phyloP scores from a whole-genome alignment of 768 basidiomycete genomes.

The Termitomyces sp. region DNA sequence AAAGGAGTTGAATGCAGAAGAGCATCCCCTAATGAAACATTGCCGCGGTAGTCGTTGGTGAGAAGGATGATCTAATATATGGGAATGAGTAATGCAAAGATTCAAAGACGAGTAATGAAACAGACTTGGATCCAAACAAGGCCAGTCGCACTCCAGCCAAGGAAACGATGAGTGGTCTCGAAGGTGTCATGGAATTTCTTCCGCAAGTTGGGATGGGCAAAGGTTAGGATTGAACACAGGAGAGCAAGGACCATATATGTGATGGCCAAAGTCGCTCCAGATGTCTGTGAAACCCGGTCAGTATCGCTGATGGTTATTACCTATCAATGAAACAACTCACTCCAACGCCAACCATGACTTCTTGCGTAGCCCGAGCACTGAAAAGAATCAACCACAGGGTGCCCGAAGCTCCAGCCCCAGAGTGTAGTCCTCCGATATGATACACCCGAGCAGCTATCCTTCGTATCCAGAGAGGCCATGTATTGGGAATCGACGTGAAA shows the following conservation, averaged over 20 bases:
- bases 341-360: constrained; percentile 32
- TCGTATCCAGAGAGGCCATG: constrained; percentile 56
- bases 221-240: constrained; percentile 33
- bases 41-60: constrained; percentile 45
- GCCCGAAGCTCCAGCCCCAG: constrained; percentile 52
- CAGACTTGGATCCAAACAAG: constrained; percentile 41
- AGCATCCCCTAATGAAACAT: background rate
- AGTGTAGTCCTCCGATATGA: constrained; percentile 60
- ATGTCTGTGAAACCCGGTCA: background rate
- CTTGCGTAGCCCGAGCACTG: constrained; percentile 47
- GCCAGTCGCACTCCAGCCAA: constrained; percentile 41
- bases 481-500: constrained; percentile 46
- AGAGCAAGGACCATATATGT: constrained; percentile 14
- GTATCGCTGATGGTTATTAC: background rate
- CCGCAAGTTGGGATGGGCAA: constrained; percentile 38
- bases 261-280: constrained; percentile 11
- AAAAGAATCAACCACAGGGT: constrained; percentile 51
- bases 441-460: constrained; percentile 54
- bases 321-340: constrained; percentile 21
- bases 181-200: constrained; percentile 37
- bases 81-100: background rate
- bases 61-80: constrained; percentile 41
- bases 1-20: constrained; percentile 26
- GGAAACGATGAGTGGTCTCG: constrained; percentile 42
- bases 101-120: background rate